Conservation (phyloP, 805 yeast genomes). For the Wickerhamiella hasegawae region DNA sequence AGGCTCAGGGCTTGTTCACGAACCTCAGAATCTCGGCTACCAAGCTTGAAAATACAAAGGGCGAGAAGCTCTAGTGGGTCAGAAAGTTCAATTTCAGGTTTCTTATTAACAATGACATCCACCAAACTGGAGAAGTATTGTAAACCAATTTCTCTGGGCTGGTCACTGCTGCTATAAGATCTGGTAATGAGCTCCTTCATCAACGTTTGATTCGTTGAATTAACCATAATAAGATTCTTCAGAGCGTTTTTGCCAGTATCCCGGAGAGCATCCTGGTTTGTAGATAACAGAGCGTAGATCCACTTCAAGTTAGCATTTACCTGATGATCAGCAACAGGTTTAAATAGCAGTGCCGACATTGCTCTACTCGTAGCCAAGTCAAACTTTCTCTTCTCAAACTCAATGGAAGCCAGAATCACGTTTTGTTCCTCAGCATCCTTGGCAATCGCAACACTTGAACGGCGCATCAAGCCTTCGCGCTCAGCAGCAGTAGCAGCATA, state of each 20-base stretch:
- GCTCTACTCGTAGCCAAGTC: slow-evolving; percentile 62
- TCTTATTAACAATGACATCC: slow-evolving; percentile 38
- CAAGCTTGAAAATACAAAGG: slow-evolving; percentile 61
- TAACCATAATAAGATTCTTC: slow-evolving; percentile 44
- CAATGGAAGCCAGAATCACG: slow-evolving; percentile 27
- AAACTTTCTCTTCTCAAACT: slow-evolving; percentile 55
- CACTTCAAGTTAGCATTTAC: slow-evolving; percentile 33
- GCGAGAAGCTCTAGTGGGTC: slow-evolving; percentile 46
- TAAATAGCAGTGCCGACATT: slow-evolving; percentile 65
- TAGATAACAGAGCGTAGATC: slow-evolving; percentile 54
- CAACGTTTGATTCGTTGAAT: slow-evolving; percentile 36
- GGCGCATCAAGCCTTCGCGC: slow-evolving; percentile 45
- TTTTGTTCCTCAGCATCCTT: slow-evolving; percentile 9
- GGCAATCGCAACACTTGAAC: slow-evolving; percentile 23
- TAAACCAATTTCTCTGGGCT: slow-evolving; percentile 33
- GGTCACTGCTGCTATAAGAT: slow-evolving; percentile 41
- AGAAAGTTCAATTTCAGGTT: slow-evolving; percentile 33
- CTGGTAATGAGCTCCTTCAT: slow-evolving; percentile 48
- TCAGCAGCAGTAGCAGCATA: slow-evolving; percentile 42
- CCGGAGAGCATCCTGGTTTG: slow-evolving; percentile 41
- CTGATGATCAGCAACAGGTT: slow-evolving; percentile 18
- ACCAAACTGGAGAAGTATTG: slow-evolving; percentile 60
- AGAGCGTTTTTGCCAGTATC: slow-evolving; percentile 58
- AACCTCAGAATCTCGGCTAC: slow-evolving; percentile 51
- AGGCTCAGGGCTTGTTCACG: slow-evolving; percentile 59